Evolutionary conservation across 2,329 filamentous ascomycete genomes (phyloP), one percentile per base, ranked within the genome.

Genomic region (Lecanicillium sp.): DNA sequence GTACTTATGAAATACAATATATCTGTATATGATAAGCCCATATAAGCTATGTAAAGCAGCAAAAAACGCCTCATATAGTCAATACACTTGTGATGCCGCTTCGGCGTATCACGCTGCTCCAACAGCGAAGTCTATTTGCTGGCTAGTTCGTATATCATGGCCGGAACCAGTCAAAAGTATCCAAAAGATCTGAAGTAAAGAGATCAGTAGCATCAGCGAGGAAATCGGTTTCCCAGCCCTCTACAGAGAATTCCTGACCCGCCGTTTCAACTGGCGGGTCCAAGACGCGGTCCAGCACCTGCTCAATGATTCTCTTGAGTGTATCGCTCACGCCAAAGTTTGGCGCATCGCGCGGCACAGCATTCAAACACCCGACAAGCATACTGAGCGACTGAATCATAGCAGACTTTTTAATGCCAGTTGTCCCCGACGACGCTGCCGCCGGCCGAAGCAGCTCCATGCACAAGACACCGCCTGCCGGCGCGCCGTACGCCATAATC

Each of bases 351-450:
- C 69, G 69, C 7, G 63, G 60, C 5, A 76, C 63, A 70, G 72
- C 75, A 48, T 73, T 68, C 4, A 76, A 61, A 50, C 74, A 76
- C 0, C 70, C 72, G 5, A 74, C 66, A 1, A 77, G 62, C 3
- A 76, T 65, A 51, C 69, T 74, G 9, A 77, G 60, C 50, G 76
- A 71, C 54, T 77, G 72, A 8, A 76, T 68, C 23, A 77, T 70
- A 43, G 63, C 63, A 0, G 71, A 74, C 2, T 70, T 65, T 2
- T 67, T 70, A 19, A 73, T 58, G 9, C 53, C 54, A 2, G 62
- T 52, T 2, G 65, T 65, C 5, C 44, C 49, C 5, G 38, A 44
- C 8, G 49, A 48, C 10, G 49, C 49, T 1, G 40, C 35, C 2
- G 44, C 45, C 3, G 71, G 68, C 30, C 67, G 68, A 0, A 76